Evolutionary conservation across 1,284 basidiomycete genomes (phyloP).

Genomic region (Athelia psychrophila): DNA sequence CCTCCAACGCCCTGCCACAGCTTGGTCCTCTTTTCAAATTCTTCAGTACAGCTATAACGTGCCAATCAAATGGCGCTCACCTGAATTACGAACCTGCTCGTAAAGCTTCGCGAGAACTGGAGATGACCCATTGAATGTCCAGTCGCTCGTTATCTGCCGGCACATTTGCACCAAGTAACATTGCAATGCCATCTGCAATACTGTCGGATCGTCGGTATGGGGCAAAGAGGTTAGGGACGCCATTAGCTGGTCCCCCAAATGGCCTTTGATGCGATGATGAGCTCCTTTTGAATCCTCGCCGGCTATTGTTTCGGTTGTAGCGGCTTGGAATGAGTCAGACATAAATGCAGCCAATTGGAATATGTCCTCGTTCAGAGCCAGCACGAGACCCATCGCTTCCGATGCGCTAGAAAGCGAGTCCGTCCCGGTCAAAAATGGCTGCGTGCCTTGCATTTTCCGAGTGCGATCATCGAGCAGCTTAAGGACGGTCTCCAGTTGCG

Average conservation of each 20-base stretch:
- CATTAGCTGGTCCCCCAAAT: slow-evolving; percentile 35
- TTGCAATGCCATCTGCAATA: slow-evolving; percentile 53
- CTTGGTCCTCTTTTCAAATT: slow-evolving; percentile 42
- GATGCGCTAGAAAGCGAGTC: slow-evolving; percentile 43
- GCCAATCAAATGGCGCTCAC: slow-evolving; percentile 25
- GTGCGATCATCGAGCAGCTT: slow-evolving; percentile 37
- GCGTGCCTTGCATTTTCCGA: slow-evolving; percentile 40
- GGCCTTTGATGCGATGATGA: slow-evolving; percentile 25
- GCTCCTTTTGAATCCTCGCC: slow-evolving; percentile 29
- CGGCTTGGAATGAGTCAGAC: slow-evolving; percentile 40
- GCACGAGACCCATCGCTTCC: slow-evolving; percentile 43
- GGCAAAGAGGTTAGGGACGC: slow-evolving; percentile 28
- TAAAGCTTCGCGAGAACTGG: slow-evolving; percentile 38
- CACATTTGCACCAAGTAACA: too few relatives aligned
- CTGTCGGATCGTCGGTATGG: slow-evolving; percentile 38
- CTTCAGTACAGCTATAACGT: slow-evolving; percentile 6
- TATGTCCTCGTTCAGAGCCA: slow-evolving; percentile 46
- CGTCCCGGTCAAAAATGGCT: slow-evolving; percentile 42
- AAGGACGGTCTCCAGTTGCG: not conserved
- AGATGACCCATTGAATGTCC: slow-evolving; percentile 45
- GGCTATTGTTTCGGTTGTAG: slow-evolving; percentile 17
- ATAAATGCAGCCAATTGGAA: slow-evolving; percentile 45
- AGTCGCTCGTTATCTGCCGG: slow-evolving; percentile 43
- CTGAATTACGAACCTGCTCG: slow-evolving; percentile 38
- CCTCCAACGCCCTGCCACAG: slow-evolving; percentile 52